Evolutionary conservation across 345 rosid species (phyloP).

Genomic region (Euphorbia lathyris): DNA sequence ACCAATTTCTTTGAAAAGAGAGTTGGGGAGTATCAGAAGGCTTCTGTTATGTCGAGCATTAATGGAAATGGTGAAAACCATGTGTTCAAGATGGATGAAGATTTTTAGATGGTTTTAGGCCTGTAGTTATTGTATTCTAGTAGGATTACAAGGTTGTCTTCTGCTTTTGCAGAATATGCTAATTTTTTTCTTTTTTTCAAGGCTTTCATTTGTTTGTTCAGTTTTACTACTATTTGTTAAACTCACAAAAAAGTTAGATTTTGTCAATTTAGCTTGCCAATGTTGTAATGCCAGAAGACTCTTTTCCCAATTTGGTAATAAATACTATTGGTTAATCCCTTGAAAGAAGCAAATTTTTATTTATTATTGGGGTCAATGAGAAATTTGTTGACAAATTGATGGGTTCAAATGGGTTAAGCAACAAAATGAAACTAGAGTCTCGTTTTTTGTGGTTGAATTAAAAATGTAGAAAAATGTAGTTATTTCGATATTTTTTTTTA

Average conservation of each 20-base stretch:
- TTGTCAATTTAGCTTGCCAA: not conserved
- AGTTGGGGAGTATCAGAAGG: conserved; percentile 80
- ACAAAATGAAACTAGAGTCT: not conserved
- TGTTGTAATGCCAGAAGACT: not conserved
- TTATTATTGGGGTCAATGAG: not conserved
- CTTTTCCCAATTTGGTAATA: not conserved
- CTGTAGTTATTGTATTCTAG: not conserved
- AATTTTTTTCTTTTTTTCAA: not conserved
- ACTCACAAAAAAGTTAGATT: not conserved
- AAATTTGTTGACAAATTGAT: not conserved
- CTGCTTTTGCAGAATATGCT: not conserved
- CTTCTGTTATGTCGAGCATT: conserved; percentile 67
- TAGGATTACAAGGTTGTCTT: not conserved
- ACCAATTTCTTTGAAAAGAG: conserved; percentile 85
- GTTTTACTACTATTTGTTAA: too few species aligned
- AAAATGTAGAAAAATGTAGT: not conserved
- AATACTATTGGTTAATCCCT: too few species aligned
- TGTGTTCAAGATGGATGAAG: conserved; percentile 72
- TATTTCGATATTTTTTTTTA: not conserved
- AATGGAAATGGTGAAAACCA: conserved; percentile 55
- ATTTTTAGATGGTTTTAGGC: conserved; percentile 40
- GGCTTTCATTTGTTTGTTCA: not conserved
- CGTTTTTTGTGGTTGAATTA: not conserved
- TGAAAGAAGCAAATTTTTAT: not conserved
- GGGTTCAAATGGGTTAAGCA: not conserved